Conservation (phyloP, 441 rosid species). For the Capsella rubella region DNA sequence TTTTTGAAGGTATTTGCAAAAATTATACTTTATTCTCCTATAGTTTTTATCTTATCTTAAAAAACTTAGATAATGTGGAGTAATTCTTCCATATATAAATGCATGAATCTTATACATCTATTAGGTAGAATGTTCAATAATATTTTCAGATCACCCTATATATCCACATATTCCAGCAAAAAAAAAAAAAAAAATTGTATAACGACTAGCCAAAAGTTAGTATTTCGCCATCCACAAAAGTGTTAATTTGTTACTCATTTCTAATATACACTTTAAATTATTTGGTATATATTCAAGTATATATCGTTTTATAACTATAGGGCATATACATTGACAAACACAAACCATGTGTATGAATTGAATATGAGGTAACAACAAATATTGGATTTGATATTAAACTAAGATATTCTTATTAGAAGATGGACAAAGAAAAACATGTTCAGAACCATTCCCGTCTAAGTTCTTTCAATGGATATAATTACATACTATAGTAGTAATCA, state of each 20-base stretch:
- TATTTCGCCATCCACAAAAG: background rate
- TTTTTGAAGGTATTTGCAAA: background rate
- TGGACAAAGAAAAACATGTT: slow-evolving; percentile 59
- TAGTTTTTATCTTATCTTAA: background rate
- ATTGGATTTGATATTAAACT: slow-evolving; percentile 28
- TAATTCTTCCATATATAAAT: background rate
- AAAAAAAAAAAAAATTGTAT: background rate
- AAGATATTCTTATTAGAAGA: slow-evolving; percentile 24
- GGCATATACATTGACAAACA: slow-evolving; percentile 22
- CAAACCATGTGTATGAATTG: slow-evolving; percentile 32
- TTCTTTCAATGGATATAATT: slow-evolving; percentile 45
- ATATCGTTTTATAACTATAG: background rate
- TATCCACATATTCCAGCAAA: background rate
- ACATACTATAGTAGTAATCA: slow-evolving; percentile 19
- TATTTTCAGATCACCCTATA: background rate
- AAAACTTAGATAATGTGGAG: background rate
- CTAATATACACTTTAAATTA: background rate
- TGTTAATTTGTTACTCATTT: background rate
- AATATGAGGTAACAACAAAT: slow-evolving; percentile 20
- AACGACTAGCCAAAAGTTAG: background rate
- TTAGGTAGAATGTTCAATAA: background rate
- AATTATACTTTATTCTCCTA: background rate
- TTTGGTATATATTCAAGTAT: background rate
- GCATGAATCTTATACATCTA: background rate
- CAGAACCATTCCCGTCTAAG: slow-evolving; percentile 47